These are phyloP conservation scores for Hypoxylon crocopeplum DNA, from an alignment of 495 filamentous ascomycete genomes.

Conservation along the genomic window DNA sequence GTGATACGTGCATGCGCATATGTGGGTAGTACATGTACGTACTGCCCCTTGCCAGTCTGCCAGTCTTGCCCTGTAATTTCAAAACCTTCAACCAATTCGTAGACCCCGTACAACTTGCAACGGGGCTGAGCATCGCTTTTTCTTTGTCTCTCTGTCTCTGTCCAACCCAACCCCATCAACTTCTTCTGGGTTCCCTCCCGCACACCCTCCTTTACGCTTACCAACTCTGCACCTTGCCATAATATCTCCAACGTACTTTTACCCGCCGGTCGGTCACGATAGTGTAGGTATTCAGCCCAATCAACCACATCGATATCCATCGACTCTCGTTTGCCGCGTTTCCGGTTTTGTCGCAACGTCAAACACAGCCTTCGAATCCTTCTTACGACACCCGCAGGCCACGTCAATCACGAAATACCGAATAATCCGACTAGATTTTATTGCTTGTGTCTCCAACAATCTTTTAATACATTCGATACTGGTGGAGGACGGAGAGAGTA, in stretches of 20 bases:
- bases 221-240: not conserved
- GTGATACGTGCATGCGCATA: slow-evolving; percentile 11
- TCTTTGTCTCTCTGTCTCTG: not conserved
- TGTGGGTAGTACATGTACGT: not conserved
- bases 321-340: not conserved
- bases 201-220: not conserved
- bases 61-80: slow-evolving; percentile 28
- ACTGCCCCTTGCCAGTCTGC: slow-evolving; percentile 1
- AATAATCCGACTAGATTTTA: slow-evolving; percentile 3
- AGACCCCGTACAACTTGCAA: slow-evolving; percentile 10
- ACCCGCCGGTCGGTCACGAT: slow-evolving; percentile 21
- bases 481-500: not conserved
- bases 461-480: slow-evolving; percentile 2
- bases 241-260: not conserved
- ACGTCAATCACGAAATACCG: slow-evolving; percentile 6
- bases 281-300: not conserved
- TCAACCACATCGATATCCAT: not conserved
- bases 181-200: not conserved
- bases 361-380: slow-evolving; percentile 11
- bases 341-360: slow-evolving; percentile 8
- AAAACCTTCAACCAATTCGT: slow-evolving; percentile 28
- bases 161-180: slow-evolving; percentile 2
- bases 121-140: slow-evolving; percentile 26
- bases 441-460: not conserved
- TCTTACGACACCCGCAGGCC: not conserved